Evolutionary conservation across 2,329 filamentous ascomycete species (phyloP), one percentile per base, ranked within the genome.

Genomic region (Penicillium sp.): DNA sequence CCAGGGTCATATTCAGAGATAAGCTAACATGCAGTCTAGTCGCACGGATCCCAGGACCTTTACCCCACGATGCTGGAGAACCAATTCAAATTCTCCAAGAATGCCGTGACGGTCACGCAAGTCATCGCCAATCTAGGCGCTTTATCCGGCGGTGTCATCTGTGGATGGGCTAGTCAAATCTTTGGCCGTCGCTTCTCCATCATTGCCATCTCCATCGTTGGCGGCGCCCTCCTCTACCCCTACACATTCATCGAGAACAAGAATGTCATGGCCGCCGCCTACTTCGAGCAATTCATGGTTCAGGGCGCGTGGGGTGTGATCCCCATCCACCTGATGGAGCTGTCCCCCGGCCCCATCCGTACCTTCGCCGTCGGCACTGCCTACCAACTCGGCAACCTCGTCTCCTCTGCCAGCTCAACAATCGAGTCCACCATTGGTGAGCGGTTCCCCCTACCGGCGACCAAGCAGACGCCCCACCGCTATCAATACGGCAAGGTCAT

Each of bases 401-500:
- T 79, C 8, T 80, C 75, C 0, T 79, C 77, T 0, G 80, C 80
- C 0, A 86, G 82, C 37, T 86, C 82, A 0, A 90, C 87, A 9
- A 91, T 91, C 59, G 86, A 92, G 67, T 79, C 86, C 1, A 86
- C 81, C 0, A 83, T 90, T 31, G 87, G 87, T 30, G 85, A 90
- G 69, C 73, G 76, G 1, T 93, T 89, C 66, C 88, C 88, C 0
- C 76, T 95, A 3, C 76, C 83, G 0, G 73, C 80, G 0, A 79
- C 77, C 1, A 66, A 76, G 14, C 65, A 70, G 1, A 77, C 73
- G 0, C 67, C 71, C 28, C 67, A 71, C 39, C 75, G 86, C 3
- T 89, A 86, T 67, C 74, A 88, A 51, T 95, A 95, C 59, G 89
- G 88, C 33, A 84, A 84, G 59, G 89, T 95, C 9, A 92, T 95